These are phyloP conservation scores for Oxyria digyna DNA, from an alignment of 148 eudicot genomes.

Conservation along the genomic window DNA sequence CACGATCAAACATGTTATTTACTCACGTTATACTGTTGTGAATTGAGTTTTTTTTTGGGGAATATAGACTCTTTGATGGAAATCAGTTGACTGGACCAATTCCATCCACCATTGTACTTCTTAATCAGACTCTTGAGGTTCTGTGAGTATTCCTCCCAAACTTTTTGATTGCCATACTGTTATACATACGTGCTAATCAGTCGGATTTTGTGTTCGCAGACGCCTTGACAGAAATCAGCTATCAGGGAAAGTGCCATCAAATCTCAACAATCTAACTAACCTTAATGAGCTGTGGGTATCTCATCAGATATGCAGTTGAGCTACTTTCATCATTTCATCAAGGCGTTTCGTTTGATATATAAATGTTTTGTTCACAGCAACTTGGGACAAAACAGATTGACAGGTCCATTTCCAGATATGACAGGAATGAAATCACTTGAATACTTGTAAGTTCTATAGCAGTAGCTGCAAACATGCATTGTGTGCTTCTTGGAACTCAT, in stretches of 20 bases:
- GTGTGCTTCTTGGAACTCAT: not conserved
- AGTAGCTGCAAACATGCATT: too few relatives aligned
- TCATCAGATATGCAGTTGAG: not conserved
- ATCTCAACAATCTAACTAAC: constrained; percentile 66
- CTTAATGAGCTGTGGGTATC: constrained; percentile 57
- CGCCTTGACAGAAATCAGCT: constrained; percentile 73
- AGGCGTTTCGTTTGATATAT: not conserved
- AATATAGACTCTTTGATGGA: constrained; percentile 56
- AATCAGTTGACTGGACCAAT: constrained; percentile 57
- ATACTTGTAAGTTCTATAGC: constrained; percentile 53
- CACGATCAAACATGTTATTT: not conserved
- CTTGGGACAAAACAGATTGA: constrained; percentile 52
- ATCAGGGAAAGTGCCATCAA: constrained; percentile 46
- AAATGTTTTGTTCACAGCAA: constrained; percentile 31
- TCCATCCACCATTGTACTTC: constrained; percentile 56
- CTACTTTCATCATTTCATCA: not conserved
- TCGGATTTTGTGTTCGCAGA: too few relatives aligned
- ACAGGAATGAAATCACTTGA: constrained; percentile 57
- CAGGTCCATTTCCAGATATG: constrained; percentile 62
- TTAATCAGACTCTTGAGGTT: constrained; percentile 73
- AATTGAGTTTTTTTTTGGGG: too few relatives aligned
- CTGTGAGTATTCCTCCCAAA: constrained; percentile 46
- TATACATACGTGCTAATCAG: too few relatives aligned
- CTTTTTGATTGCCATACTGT: constrained; percentile 4
- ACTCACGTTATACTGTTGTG: not conserved